phyloP scores from a whole-genome alignment of 225 moss, liverwort and hornwort genomes.

The Rhytidiadelphus loreus region DNA sequence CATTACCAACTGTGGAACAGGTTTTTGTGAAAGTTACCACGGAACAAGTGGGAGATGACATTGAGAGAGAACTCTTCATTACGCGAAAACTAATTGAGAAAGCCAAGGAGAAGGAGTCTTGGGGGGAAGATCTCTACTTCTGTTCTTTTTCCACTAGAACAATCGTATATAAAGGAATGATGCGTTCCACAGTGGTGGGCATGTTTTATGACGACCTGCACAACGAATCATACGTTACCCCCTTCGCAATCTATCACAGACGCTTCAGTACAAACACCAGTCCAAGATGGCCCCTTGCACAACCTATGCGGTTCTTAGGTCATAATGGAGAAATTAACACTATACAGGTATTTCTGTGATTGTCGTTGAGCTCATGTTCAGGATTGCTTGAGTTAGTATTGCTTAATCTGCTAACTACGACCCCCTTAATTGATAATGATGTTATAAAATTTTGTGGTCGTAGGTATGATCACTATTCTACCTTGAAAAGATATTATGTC shows the following conservation, averaged over 20 bases:
- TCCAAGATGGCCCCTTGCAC: slow-evolving; percentile 90
- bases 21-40: slow-evolving; percentile 66
- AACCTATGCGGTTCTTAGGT: slow-evolving; percentile 91
- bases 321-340: slow-evolving; percentile 97
- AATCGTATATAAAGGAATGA: slow-evolving; percentile 95
- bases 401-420: background rate
- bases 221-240: slow-evolving; percentile 54
- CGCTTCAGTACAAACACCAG: slow-evolving; percentile 88
- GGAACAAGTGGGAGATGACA: slow-evolving; percentile 61
- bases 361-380: background rate
- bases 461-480: background rate
- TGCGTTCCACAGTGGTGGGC: slow-evolving; percentile 65
- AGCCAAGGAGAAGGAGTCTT: slow-evolving; percentile 43
- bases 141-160: slow-evolving; percentile 84
- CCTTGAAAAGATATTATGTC: background rate
- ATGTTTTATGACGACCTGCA: slow-evolving; percentile 63
- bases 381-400: background rate
- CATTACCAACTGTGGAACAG: slow-evolving; percentile 63
- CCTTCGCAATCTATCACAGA: slow-evolving; percentile 85
- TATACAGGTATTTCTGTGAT: slow-evolving; percentile 48
- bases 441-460: background rate
- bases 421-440: background rate
- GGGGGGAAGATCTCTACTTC: slow-evolving; percentile 84
- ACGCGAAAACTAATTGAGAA: slow-evolving; percentile 73
- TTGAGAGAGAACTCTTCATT: slow-evolving; percentile 77